Conservation (phyloP, 2,329 filamentous ascomycete species). For the Annulohypoxylon truncatum region DNA sequence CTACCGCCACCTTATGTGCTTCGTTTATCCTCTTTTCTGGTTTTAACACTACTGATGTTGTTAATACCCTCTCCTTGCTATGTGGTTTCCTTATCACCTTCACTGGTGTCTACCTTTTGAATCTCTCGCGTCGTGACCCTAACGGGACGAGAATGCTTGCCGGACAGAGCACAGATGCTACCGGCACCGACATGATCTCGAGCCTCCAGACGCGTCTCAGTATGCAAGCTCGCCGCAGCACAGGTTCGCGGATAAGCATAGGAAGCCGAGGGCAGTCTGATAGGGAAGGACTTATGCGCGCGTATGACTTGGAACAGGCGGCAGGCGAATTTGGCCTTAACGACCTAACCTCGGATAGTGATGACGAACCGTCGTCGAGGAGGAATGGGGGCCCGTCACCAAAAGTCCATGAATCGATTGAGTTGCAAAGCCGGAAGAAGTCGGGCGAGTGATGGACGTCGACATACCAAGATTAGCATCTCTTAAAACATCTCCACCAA, state of each 20-base stretch:
- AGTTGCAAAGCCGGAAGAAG: slow-evolving; percentile 64
- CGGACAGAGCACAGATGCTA: slow-evolving; percentile 76
- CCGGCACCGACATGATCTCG: slow-evolving; percentile 91
- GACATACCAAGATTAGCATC: slow-evolving; percentile 7
- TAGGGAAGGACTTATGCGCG: slow-evolving; percentile 84
- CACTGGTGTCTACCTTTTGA: slow-evolving; percentile 93
- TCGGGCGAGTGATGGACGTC: slow-evolving; percentile 35
- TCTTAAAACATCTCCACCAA: slow-evolving; percentile 10
- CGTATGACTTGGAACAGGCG: slow-evolving; percentile 84
- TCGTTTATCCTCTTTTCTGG: slow-evolving; percentile 96
- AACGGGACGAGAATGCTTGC: slow-evolving; percentile 77
- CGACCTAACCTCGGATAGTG: slow-evolving; percentile 82
- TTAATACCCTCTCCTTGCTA: slow-evolving; percentile 91
- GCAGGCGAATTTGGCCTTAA: slow-evolving; percentile 78
- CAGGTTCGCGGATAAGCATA: slow-evolving; percentile 71
- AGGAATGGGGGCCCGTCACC: slow-evolving; percentile 53
- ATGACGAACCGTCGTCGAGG: slow-evolving; percentile 66
- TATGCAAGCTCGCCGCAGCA: slow-evolving; percentile 88
- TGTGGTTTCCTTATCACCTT: slow-evolving; percentile 96
- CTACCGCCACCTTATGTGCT: slow-evolving; percentile 90
- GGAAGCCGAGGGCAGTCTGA: slow-evolving; percentile 73
- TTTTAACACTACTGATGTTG: slow-evolving; percentile 92
- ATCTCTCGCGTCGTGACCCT: slow-evolving; percentile 92
- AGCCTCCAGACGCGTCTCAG: slow-evolving; percentile 90
- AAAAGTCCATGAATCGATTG: slow-evolving; percentile 60